Evolutionary conservation across 2,329 filamentous ascomycete genomes (phyloP).

Genomic region (Tolypocladium album): DNA sequence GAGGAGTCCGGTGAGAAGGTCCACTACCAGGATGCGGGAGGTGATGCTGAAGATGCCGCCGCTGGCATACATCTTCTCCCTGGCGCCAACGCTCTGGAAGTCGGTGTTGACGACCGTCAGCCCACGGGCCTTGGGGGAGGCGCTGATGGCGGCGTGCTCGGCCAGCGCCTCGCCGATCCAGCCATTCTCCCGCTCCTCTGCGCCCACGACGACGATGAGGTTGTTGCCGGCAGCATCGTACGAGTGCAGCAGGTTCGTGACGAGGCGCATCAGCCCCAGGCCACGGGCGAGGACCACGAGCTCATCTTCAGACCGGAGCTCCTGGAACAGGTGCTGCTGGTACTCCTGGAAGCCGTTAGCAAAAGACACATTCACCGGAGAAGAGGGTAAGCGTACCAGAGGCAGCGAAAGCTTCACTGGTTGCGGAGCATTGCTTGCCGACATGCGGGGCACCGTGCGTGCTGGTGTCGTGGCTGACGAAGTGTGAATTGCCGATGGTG

Average conservation of each 20-base stretch:
- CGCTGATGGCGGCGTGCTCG: constrained; percentile 88
- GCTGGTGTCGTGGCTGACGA: not conserved
- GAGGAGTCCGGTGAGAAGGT: constrained; percentile 75
- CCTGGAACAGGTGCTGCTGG: constrained; percentile 90
- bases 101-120: constrained; percentile 92
- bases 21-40: constrained; percentile 87
- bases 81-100: constrained; percentile 71
- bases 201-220: constrained; percentile 77
- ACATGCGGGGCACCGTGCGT: constrained; percentile 28
- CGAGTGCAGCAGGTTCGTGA: constrained; percentile 93
- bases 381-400: constrained; percentile 13
- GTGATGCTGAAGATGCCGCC: constrained; percentile 95
- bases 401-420: constrained; percentile 76
- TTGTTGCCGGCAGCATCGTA: constrained; percentile 96
- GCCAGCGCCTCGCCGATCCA: constrained; percentile 96
- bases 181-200: constrained; percentile 85
- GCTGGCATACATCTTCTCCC: constrained; percentile 83
- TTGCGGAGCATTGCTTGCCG: constrained; percentile 43
- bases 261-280: constrained; percentile 79
- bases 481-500: not conserved
- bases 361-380: not conserved
- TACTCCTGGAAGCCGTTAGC: constrained; percentile 50
- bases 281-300: constrained; percentile 86
- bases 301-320: constrained; percentile 83
- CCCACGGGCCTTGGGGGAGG: constrained; percentile 69